Evolutionary conservation across 768 basidiomycete genomes (phyloP), one percentile per base, ranked within the genome.

Genomic region (Pisolithus sp.): DNA sequence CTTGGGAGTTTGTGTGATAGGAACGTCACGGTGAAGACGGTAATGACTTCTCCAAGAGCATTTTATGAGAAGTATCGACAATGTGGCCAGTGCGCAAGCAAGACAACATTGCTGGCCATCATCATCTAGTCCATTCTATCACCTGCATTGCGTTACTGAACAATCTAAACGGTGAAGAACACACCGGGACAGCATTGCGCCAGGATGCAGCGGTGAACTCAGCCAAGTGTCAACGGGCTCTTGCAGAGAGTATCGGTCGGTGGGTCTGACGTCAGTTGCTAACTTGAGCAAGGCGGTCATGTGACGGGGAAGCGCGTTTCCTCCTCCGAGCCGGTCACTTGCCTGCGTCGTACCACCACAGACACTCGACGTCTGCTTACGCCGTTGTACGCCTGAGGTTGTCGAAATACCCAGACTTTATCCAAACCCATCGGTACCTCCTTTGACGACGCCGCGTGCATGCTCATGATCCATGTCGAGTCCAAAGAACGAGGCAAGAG

Each of bases 11-110:
- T 6, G 60, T 54, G 31, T 49, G 57, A 47, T 43, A 18, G 23
- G 52, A 62, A 59, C 60, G 60, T n/a, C n/a, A n/a, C n/a, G n/a
- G n/a, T 59, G 60, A 62, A 49, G 37, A 30, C 60, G 60, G 60
- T 61, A 59, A 61, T 61, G 59, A 61, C 55, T 18, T 38, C 13
- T 47, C 26, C 38, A 24, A 48, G 31, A 23, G 40, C 26, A 41
- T 26, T 30, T 24, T 41, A 38, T 49, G 23, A 38, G 46, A 45
- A 52, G 50, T 39, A 49, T 44, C 26, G 51, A 44, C 48, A 47
- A 24, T 21, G 23, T 23, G 5, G 15, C 42, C 23, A 44, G 13
- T 34, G 34, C 43, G 15, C 24, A 5, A 15, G 42, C 24, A n/a
- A 41, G 18, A 41, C 21, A 45, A 45, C 43, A 28, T n/a, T 7